phyloP scores from a whole-genome alignment of 2,329 filamentous ascomycete genomes.

The Neurospora crassa region DNA sequence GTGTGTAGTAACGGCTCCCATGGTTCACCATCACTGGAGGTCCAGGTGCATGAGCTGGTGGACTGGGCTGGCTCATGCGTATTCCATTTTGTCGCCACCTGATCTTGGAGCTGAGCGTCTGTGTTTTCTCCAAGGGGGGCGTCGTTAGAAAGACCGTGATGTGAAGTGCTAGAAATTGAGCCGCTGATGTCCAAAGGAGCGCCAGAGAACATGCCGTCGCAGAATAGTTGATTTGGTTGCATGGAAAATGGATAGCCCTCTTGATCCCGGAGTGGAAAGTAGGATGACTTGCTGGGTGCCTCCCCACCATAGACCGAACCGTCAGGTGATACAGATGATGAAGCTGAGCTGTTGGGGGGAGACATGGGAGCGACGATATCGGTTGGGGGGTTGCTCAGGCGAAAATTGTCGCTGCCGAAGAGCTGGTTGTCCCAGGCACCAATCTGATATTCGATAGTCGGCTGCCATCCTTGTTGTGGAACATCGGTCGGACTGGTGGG shows the following conservation, averaged over 20 bases:
- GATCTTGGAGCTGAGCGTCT: background rate
- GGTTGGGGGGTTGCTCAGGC: background rate
- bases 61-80: background rate
- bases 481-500: background rate
- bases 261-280: background rate
- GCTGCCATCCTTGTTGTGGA: background rate
- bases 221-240: background rate
- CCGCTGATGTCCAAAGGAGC: background rate
- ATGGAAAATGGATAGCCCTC: background rate
- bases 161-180: background rate
- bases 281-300: background rate
- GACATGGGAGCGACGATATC: background rate
- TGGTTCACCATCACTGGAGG: background rate
- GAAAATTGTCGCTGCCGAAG: background rate
- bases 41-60: background rate
- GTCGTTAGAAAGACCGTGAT: background rate
- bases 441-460: background rate
- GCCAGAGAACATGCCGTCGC: background rate
- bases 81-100: background rate
- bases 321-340: background rate
- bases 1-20: conserved; percentile 2
- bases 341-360: background rate
- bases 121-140: background rate
- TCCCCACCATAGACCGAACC: background rate
- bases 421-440: background rate